A percentile compares a stretch with the other conserved stretches of the same genome.
These are phyloP conservation scores for Fusarium nygamai DNA, from an alignment of 2,329 filamentous ascomycete species.

Conservation along the genomic window DNA sequence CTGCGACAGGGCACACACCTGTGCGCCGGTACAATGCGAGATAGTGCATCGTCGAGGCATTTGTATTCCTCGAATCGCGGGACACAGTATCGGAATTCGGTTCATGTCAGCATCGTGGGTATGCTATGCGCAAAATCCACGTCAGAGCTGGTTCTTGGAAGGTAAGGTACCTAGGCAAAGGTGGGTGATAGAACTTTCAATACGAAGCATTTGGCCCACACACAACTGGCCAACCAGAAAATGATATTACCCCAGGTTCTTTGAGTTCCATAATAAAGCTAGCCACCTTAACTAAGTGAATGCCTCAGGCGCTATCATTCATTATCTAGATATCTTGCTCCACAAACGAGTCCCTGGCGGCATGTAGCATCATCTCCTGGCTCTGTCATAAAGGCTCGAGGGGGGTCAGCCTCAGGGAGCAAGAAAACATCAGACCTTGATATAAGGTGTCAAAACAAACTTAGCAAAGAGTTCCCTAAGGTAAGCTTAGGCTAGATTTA, in stretches of 20 bases:
- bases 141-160: neutral
- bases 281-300: neutral
- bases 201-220: conserved; percentile 6
- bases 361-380: neutral
- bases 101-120: conserved; percentile 16
- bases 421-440: neutral
- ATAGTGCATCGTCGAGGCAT: conserved; percentile 47
- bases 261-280: neutral
- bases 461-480: too few species aligned
- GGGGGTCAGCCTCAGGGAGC: neutral
- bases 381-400: neutral
- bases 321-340: neutral
- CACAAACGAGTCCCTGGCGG: neutral
- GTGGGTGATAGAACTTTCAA: conserved; percentile 2
- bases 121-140: neutral
- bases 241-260: conserved; percentile 23
- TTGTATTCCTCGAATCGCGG: conserved; percentile 13
- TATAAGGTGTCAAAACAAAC: too few species aligned
- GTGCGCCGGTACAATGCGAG: conserved; percentile 38
- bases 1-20: conserved; percentile 26
- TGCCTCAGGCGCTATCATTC: conserved; percentile 16
- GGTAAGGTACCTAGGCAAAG: neutral
- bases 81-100: neutral
- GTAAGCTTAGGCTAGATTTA: neutral
- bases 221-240: conserved; percentile 20